phyloP scores from a whole-genome alignment of 768 basidiomycete genomes.

The Trametes meyenii region DNA sequence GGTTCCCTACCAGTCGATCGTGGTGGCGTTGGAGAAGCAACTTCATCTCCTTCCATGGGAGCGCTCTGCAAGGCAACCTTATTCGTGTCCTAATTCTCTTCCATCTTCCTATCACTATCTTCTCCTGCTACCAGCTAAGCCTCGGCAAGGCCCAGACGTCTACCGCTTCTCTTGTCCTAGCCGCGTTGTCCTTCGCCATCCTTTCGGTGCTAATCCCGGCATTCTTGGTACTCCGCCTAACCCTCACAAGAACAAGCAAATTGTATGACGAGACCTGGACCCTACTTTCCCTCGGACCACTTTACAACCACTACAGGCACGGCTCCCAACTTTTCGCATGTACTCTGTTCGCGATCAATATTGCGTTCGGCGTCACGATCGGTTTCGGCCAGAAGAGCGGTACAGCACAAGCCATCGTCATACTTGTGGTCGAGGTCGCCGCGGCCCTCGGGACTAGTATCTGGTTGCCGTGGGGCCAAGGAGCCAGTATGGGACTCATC shows the following conservation, averaged over 20 bases:
- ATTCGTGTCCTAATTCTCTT: conserved; percentile 90
- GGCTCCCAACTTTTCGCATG: conserved; percentile 88
- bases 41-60: conserved; percentile 79
- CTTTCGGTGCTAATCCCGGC: conserved; percentile 80
- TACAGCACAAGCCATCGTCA: conserved; percentile 87
- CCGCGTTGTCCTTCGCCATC: conserved; percentile 76
- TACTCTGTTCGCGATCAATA: conserved; percentile 78
- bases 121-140: conserved; percentile 87
- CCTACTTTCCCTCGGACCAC: conserved; percentile 83
- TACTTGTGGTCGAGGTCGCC: conserved; percentile 86
- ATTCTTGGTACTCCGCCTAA: conserved; percentile 75
- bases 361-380: conserved; percentile 81
- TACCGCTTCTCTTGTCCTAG: conserved; percentile 70
- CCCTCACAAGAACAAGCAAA: conserved; percentile 81
- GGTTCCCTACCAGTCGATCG: conserved; percentile 40
- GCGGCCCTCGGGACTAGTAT: conserved; percentile 88
- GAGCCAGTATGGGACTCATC: conserved; percentile 95
- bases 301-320: conserved; percentile 94
- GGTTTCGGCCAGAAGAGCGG: conserved; percentile 91
- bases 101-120: conserved; percentile 92
- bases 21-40: conserved; percentile 59
- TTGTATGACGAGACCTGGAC: conserved; percentile 95
- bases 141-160: conserved; percentile 53
- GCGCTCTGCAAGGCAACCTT: conserved; percentile 85
- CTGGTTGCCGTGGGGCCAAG: conserved; percentile 96